Base-by-base conservation (phyloP, 257 asterid genomes). In the Nicotiana undulata region DNA sequence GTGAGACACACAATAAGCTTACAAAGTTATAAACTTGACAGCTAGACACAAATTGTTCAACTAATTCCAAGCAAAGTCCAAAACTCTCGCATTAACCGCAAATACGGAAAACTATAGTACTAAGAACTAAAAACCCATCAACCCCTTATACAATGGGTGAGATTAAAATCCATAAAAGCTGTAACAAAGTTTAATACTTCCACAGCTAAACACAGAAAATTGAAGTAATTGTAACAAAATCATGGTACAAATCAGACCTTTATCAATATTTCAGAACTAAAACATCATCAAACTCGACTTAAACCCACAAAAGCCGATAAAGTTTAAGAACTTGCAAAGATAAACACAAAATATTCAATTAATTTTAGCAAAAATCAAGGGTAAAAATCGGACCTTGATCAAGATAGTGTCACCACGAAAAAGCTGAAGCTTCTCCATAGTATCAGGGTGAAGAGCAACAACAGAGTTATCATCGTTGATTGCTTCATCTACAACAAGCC, bases 371-470 rank as follows among this genome's bases (percentile, higher is more conserved):
- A 61, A 3, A 61, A 37, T 20, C 6, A 61, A 4, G 56, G 7
- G 4, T 2, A 18, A 31, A 66, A 34, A 82, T 56, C 24, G 15
- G 67, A 84, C 87, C 87, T 85, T 81, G 34, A 85, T 81, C 76
- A 85, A 78, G 37, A 85, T 81, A 51, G 87, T 85, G 68, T 85
- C 85, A 34, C 87, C 87, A 6, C 85, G 83, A 49, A 84, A 84
- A 84, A 84, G 81, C 83, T 84, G 87, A 22, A 84, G 87, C 75
- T 84, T 84, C 46, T 81, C 87, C 87, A 85, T 84, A 24, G 87
- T 84, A 22, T 67, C 83, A 77, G 87, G 87, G 28, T 84, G 87
- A 55, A 84, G 82, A 60, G 87, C 66, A n/a, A 84, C 85, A 44
- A 84, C 85, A 28, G 87, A 84, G 55, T 84, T 84, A 37, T 84